Conservation (phyloP, 768 basidiomycete genomes). For the Chlorophyllum brunneum region DNA sequence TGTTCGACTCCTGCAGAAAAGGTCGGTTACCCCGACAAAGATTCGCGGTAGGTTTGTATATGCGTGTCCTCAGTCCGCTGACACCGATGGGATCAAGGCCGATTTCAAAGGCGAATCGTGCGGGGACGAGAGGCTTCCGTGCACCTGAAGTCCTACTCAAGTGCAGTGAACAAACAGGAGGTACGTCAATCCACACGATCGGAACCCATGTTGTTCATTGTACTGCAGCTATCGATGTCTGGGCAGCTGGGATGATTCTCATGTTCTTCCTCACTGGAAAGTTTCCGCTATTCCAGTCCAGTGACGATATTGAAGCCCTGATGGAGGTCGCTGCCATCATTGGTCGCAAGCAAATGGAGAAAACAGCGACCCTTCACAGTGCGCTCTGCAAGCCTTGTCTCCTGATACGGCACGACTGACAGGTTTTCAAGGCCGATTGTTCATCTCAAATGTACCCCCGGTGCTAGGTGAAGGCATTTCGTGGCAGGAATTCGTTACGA, state of each 20-base stretch:
- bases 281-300: conserved; percentile 92
- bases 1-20: conserved; percentile 54
- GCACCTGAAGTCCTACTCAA: conserved; percentile 96
- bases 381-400: conserved; percentile 25
- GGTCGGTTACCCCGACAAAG: conserved; percentile 77
- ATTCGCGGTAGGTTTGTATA: conserved; percentile 50
- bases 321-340: conserved; percentile 92
- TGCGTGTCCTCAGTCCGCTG: not conserved
- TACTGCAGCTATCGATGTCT: conserved; percentile 87
- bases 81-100: conserved; percentile 46
- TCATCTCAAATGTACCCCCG: conserved; percentile 86
- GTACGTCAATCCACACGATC: conserved; percentile 39
- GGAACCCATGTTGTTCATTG: not conserved
- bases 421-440: conserved; percentile 65
- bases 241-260: conserved; percentile 91
- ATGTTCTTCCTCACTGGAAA: conserved; percentile 90
- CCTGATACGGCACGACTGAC: conserved; percentile 1
- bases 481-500: conserved; percentile 73
- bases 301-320: conserved; percentile 90
- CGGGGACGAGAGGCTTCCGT: conserved; percentile 94
- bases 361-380: conserved; percentile 87
- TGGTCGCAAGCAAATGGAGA: conserved; percentile 80
- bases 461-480: conserved; percentile 61
- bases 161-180: conserved; percentile 89
- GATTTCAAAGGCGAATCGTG: conserved; percentile 86